Base-by-base conservation (phyloP, 2,329 filamentous ascomycete genomes). In the Endoconidiophora polonica region DNA sequence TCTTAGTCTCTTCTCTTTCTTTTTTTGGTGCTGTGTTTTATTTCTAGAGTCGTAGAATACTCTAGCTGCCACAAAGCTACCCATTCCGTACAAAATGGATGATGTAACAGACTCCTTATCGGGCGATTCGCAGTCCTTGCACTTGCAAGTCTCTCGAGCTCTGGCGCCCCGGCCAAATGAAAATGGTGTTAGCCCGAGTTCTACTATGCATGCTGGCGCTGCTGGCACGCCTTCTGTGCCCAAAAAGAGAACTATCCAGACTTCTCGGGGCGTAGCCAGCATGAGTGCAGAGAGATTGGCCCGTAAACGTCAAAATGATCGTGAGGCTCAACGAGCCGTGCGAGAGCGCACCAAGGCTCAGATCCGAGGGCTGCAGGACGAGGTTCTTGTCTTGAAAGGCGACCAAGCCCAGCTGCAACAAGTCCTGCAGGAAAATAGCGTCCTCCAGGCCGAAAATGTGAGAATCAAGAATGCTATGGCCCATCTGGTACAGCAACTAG, bases 271-370 rank as follows among this genome's bases (percentile, higher is more conserved):
- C 9, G 72, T 76, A 40, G 73, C 73, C 47, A 81, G 82, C 57
- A 71, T 81, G 60, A 85, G 81, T 1, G 77, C 81, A 36, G 83
- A 87, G 58, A 80, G 87, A 63, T 68, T 87, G 46, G 76, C 78
- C 52, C 83, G 85, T 62, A 77, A 77, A 59, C 66, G 74, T 51
- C 72, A 73, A 29, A 77, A 75, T 58, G 73, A 54, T 77, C 79
- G 86, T 52, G 85, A 93, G 63, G 86, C 86, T 26, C 86, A 94
- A 62, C 76, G 86, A 45, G 85, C 84, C 38, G 91, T 93, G 53
- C 74, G 86, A 40, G 83, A 90, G 66, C 77, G 86, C 50, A 91
- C 85, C 24, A 86, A 81, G 65, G 76, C 78, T 52, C 82, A 84
- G 62, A 91, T 91, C 57, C 83, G 90, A 60, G 68, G 66, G 5